phyloP scores from a whole-genome alignment of 192 early-diverging fungal species.

The Coemansia sp. region DNA sequence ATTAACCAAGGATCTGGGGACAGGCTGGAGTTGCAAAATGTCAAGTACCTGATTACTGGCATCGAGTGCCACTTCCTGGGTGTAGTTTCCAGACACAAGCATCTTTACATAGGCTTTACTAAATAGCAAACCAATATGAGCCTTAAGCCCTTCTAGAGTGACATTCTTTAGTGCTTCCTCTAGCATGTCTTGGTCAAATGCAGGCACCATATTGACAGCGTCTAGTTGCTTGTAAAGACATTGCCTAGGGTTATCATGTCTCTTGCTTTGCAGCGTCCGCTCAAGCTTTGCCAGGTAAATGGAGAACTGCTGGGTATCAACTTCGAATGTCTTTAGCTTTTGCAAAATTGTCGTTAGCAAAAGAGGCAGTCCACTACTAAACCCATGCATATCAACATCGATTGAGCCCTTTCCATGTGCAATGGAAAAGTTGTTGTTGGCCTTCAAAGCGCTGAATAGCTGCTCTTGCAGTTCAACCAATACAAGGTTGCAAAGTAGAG shows the following conservation, averaged over 20 bases:
- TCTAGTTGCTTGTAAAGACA: background rate
- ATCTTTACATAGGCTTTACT: constrained; percentile 70
- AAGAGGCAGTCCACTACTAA: constrained; percentile 77
- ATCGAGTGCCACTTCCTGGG: constrained; percentile 62
- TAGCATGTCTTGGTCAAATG: constrained; percentile 67
- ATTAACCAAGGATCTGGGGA: constrained; percentile 33
- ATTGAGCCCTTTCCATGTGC: constrained; percentile 64
- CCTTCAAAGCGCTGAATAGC: constrained; percentile 76
- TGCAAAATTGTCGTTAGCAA: constrained; percentile 68
- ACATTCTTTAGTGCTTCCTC: constrained; percentile 68
- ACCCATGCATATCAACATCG: constrained; percentile 68
- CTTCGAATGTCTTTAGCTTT: constrained; percentile 61
- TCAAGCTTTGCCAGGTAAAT: constrained; percentile 12
- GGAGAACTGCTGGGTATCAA: constrained; percentile 67
- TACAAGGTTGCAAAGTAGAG: constrained; percentile 6
- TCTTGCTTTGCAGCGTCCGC: background rate
- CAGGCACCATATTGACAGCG: background rate
- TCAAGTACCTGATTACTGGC: constrained; percentile 59
- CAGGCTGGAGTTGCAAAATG: constrained; percentile 58
- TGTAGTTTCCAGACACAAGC: constrained; percentile 81
- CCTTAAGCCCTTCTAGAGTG: constrained; percentile 66
- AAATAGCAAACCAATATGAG: constrained; percentile 70
- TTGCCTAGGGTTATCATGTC: background rate
- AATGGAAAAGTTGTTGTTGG: constrained; percentile 70
- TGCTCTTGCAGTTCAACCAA: constrained; percentile 65